phyloP scores from a whole-genome alignment of 2,329 filamentous ascomycete species.

The Diplodia corticola region DNA sequence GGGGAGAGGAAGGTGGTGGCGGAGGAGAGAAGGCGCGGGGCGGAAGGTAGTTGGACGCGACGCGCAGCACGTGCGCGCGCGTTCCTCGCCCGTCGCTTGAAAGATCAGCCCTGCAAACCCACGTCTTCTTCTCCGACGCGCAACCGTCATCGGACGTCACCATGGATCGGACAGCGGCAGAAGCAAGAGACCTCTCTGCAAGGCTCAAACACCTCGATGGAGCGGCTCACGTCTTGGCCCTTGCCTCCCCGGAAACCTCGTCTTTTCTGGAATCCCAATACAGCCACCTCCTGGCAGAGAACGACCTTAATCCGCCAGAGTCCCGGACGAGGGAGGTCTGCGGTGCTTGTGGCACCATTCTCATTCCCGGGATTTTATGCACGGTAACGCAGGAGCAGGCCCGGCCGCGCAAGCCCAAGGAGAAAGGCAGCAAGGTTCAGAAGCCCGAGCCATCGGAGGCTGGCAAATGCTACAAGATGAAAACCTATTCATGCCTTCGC shows the following conservation, averaged over 20 bases:
- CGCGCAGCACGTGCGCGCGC: slow-evolving; percentile 2
- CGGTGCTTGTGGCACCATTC: slow-evolving; percentile 39
- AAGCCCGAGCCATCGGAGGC: neutral
- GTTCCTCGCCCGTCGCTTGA: neutral
- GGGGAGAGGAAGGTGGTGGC: neutral
- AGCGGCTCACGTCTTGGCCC: slow-evolving; percentile 35
- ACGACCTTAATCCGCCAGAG: slow-evolving; percentile 31
- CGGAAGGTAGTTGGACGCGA: neutral
- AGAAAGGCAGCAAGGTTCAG: neutral
- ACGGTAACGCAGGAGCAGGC: slow-evolving; percentile 26
- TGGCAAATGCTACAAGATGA: slow-evolving; percentile 24
- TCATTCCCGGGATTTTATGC: slow-evolving; percentile 42
- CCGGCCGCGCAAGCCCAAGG: neutral
- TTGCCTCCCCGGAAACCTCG: slow-evolving; percentile 37
- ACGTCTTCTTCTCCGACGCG: neutral
- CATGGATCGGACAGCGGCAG: slow-evolving; percentile 4
- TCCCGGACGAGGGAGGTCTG: slow-evolving; percentile 31
- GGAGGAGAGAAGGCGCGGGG: neutral
- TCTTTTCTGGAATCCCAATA: slow-evolving; percentile 35
- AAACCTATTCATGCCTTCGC: slow-evolving; percentile 34
- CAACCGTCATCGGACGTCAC: neutral
- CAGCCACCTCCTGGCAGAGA: slow-evolving; percentile 30
- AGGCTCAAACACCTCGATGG: slow-evolving; percentile 37
- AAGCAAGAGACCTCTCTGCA: slow-evolving; percentile 15
- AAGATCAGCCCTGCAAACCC: neutral